Evolutionary conservation across 2,329 filamentous ascomycete genomes (phyloP), one percentile per base, ranked within the genome.

Genomic region (Venturia carpophila): DNA sequence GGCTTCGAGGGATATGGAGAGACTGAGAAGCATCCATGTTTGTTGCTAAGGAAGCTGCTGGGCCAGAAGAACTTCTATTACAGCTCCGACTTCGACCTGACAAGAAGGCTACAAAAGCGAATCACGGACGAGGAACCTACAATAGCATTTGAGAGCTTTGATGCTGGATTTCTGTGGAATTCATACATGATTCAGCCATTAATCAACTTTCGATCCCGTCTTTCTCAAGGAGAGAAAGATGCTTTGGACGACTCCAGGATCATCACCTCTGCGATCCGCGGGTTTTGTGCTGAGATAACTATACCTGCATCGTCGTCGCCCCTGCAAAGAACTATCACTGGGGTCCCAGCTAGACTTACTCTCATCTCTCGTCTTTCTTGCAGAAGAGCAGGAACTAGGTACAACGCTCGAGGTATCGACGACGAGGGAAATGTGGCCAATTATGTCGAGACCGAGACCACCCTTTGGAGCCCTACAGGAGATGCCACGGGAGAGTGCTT

Each of bases 371-470:
- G 94, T 41, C 80, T 97, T 45, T 97, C 94, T 1, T 97, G 92
- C 72, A 84, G 87, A 70, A 86, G 93, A 77, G 94, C 94, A 21
- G 94, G 94, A 27, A 99, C 94, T 19, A 85, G 94, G 49, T 99
- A 97, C 81, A 97, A 97, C 75, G 89, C 93, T n/a, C 84, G 94
- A 69, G 94, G 94, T 47, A 96, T 99, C 68, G 94, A 99, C 72
- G 94, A 99, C 73, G 92, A 97, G 72, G 94, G 94, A 17, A 91
- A 97, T 71, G 94, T 97, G 37, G 92, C 94, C 67, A 99, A 99
- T 75, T 99, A 96, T 76, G 94, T 97, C n/a, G 94, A 99, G 76
- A 94, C 92, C 0, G 94, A 99, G 77, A 96, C 92, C 0, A 86
- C 93, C 49, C 92, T 95, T 72, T 96, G 90, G 88, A 88, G 88